Evolutionary conservation across 352 stramenopile genomes (phyloP).

Genomic region (Globisporangium megalacanthum): DNA sequence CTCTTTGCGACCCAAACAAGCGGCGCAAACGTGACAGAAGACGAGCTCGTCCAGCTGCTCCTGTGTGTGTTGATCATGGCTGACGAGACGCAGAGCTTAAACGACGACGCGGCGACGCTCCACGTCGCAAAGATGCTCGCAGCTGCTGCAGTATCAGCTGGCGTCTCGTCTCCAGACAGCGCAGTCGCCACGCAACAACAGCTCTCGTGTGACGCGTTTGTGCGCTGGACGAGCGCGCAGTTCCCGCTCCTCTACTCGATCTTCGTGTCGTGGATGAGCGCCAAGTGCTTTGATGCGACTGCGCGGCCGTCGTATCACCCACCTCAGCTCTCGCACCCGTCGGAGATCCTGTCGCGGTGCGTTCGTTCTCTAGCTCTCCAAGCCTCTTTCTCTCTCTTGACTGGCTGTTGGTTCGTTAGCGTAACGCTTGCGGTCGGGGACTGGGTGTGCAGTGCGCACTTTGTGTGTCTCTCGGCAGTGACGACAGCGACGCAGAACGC

Average conservation of each 20-base stretch:
- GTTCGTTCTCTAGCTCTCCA: not conserved
- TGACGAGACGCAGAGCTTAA: conserved; percentile 12
- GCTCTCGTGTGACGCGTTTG: conserved; percentile 52
- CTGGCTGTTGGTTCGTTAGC: too few species aligned
- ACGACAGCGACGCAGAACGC: conserved; percentile 50
- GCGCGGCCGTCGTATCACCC: conserved; percentile 44
- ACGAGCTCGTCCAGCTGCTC: conserved; percentile 38
- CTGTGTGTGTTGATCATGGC: conserved; percentile 54
- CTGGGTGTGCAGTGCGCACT: conserved; percentile 45
- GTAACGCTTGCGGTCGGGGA: not conserved
- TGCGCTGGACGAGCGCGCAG: conserved; percentile 52
- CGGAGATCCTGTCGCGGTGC: conserved; percentile 68
- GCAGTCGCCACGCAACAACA: conserved; percentile 14
- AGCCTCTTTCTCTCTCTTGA: not conserved
- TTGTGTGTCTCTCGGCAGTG: conserved; percentile 50
- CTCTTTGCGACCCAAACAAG: conserved; percentile 32
- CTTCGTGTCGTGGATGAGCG: conserved; percentile 69
- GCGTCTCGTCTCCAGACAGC: not conserved
- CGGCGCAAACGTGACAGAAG: conserved; percentile 28
- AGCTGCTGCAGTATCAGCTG: conserved; percentile 27
- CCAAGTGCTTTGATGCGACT: conserved; percentile 42
- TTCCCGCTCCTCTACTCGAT: conserved; percentile 72
- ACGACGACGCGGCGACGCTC: conserved; percentile 28
- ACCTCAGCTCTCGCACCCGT: conserved; percentile 49
- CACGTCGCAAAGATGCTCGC: conserved; percentile 36